Conservation (phyloP, 768 basidiomycete species). For the Inosperma sp. region DNA sequence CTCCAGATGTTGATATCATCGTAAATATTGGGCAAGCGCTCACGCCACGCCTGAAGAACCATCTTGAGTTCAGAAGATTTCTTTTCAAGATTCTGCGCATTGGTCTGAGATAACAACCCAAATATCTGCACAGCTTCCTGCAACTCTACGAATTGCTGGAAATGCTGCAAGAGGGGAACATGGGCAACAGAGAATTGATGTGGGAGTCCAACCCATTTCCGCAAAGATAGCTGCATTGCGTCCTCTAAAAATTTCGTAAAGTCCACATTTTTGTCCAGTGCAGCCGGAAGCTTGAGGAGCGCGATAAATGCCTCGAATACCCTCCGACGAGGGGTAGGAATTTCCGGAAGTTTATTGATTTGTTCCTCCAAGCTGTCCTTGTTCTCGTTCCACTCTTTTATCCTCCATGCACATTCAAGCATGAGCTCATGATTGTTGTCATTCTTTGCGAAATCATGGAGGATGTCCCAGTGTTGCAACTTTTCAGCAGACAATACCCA, state of each 20-base stretch:
- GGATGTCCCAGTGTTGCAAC: constrained; percentile 94
- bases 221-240: constrained; percentile 91
- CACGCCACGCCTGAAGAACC: constrained; percentile 95
- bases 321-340: constrained; percentile 89
- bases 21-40: constrained; percentile 89
- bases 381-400: constrained; percentile 85
- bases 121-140: constrained; percentile 96
- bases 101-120: constrained; percentile 82
- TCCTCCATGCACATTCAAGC: constrained; percentile 94
- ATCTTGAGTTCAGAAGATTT: constrained; percentile 94
- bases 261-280: constrained; percentile 79
- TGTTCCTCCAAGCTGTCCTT: constrained; percentile 74
- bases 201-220: constrained; percentile 93
- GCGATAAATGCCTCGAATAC: constrained; percentile 97
- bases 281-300: constrained; percentile 77
- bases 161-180: constrained; percentile 91
- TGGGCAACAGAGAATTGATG: constrained; percentile 86
- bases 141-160: constrained; percentile 98
- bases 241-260: constrained; percentile 90
- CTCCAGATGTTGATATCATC: constrained; percentile 99
- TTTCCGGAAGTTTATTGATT: constrained; percentile 75
- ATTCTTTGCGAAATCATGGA: constrained; percentile 83
- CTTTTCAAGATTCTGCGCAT: constrained; percentile 83
- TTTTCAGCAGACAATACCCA: constrained; percentile 97
- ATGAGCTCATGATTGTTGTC: constrained; percentile 91